Evolutionary conservation across 2,329 filamentous ascomycete species (phyloP), one percentile per base, ranked within the genome.

Genomic region (Cladosporium colombiae): DNA sequence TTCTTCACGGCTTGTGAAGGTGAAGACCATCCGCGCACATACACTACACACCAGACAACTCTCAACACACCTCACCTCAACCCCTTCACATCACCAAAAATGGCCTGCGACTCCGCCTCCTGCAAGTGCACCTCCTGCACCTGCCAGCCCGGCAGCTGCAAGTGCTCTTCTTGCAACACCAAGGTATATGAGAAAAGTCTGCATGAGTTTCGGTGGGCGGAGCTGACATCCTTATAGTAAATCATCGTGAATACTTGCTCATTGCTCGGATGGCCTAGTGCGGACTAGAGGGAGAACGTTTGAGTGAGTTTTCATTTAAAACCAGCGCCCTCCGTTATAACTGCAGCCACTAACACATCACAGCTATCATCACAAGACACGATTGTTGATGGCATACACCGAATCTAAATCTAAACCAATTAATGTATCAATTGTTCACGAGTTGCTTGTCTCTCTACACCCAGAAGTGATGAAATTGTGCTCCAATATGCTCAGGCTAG

Each of bases 131-230:
- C 49, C 49, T 16, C 23, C 49, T 52, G 49, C 49, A 52, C 49
- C 23, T 52, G 49, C 49, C 49, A 52, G 25, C 49, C 49, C 5
- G 55, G 35, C 35, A 58, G 55, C 55, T 58, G 29, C 55, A 35
- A 58, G 55, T 58, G 55, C 55, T 40, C 55, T 18, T 58, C 55
- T 31, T 58, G 55, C 55, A 58, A 58, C 55, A 40, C 55, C 55
- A 58, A 58, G 55, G 49, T 52, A 52, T 25, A 3, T 7, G 25
- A 14, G 40, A 46, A 21, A 46, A 10, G 3, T 21, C n/a, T 46
- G 40, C 2, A 46, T 21, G 40, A 46, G 40, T 13, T 46, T 21
- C 7, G 8, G 10, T 13, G 40, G 40, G 40, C n/a, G n/a, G 1
- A 21, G n/a, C 40, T 46, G 40, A 46, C n/a, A 46, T 46, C 40